phyloP scores from a whole-genome alignment of 2,329 filamentous ascomycete genomes.

The Curvularia verruculosa region DNA sequence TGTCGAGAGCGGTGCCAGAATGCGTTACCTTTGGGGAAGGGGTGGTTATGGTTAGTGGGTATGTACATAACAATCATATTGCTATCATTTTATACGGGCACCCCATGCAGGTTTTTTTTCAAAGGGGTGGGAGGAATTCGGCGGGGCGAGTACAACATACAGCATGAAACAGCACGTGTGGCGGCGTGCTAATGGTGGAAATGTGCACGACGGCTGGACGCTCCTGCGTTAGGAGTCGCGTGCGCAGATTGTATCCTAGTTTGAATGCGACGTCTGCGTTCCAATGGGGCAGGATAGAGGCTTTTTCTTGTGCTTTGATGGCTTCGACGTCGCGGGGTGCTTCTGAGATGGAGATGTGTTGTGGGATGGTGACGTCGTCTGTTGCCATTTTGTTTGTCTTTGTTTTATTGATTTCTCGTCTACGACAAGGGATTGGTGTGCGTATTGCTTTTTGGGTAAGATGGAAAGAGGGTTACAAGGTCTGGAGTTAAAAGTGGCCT shows the following conservation, averaged over 20 bases:
- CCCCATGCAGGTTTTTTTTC: too few relatives aligned
- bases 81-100: too few relatives aligned
- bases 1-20: slow-evolving; percentile 70
- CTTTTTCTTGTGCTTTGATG: slow-evolving; percentile 49
- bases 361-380: slow-evolving; percentile 19
- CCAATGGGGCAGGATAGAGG: slow-evolving; percentile 57
- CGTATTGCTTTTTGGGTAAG: too few relatives aligned
- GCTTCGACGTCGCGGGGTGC: slow-evolving; percentile 44
- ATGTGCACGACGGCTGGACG: slow-evolving; percentile 68
- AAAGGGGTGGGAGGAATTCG: too few relatives aligned
- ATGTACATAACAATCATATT: too few relatives aligned
- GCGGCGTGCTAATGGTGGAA: slow-evolving; percentile 58
- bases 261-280: slow-evolving; percentile 66
- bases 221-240: slow-evolving; percentile 60
- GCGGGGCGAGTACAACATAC: slow-evolving; percentile 39
- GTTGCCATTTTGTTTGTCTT: slow-evolving; percentile 9
- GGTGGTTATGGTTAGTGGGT: too few relatives aligned
- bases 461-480: not conserved
- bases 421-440: too few relatives aligned
- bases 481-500: not conserved
- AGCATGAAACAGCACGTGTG: slow-evolving; percentile 71
- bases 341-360: slow-evolving; percentile 31
- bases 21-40: slow-evolving; percentile 55
- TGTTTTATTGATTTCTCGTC: too few relatives aligned
- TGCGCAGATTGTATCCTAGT: slow-evolving; percentile 67